These are phyloP conservation scores for Tuber indicum DNA, from an alignment of 495 filamentous ascomycete species.

Conservation along the genomic window DNA sequence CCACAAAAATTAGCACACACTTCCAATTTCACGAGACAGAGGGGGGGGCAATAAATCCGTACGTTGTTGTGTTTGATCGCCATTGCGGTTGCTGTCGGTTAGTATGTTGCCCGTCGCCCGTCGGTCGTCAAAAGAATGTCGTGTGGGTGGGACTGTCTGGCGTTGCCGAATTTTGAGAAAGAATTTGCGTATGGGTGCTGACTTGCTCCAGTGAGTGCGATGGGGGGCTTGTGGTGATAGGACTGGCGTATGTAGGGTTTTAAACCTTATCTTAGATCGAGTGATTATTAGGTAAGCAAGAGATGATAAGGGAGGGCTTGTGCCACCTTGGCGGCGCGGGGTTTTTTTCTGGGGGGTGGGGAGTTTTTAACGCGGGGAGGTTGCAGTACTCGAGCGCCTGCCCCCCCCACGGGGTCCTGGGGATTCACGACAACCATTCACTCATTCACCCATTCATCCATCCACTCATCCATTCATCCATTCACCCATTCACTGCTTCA, in stretches of 20 bases:
- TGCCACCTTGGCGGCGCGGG: not conserved
- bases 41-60: slow-evolving; percentile 6
- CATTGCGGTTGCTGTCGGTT: slow-evolving; percentile 97
- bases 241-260: slow-evolving; percentile 3
- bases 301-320: not conserved
- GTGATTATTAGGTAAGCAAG: not conserved
- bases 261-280: slow-evolving; percentile 18
- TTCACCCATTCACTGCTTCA: not conserved
- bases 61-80: slow-evolving; percentile 98
- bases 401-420: not conserved
- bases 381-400: no score
- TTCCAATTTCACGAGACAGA: not conserved
- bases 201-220: not conserved
- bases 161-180: slow-evolving; percentile 28
- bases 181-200: slow-evolving; percentile 13
- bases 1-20: slow-evolving; percentile 9
- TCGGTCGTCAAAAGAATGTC: slow-evolving; percentile 17
- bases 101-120: slow-evolving; percentile 40
- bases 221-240: slow-evolving; percentile 19
- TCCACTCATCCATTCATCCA: not conserved
- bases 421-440: not conserved
- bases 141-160: slow-evolving; percentile 24
- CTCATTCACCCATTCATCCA: not conserved
- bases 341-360: not conserved
- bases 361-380: not conserved